These are phyloP conservation scores for Periconia sp. DNA, from an alignment of 2,329 filamentous ascomycete genomes.

Conservation along the genomic window DNA sequence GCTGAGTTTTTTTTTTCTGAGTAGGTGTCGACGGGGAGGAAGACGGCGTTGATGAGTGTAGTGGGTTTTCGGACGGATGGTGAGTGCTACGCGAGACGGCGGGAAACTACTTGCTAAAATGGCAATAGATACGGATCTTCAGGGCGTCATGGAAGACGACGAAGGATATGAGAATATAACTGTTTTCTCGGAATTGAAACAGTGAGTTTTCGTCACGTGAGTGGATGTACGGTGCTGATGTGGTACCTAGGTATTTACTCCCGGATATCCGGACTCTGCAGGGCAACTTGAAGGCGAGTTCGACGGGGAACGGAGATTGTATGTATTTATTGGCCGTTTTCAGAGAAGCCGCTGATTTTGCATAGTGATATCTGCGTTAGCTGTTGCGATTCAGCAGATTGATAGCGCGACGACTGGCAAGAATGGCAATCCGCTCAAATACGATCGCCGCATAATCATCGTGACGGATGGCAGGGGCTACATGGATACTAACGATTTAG, in stretches of 20 bases:
- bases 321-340: conserved; percentile 20
- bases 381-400: conserved; percentile 89
- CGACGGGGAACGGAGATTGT: conserved; percentile 75
- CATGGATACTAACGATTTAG: conserved; percentile 75
- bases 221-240: conserved; percentile 10
- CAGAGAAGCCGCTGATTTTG: conserved; percentile 16
- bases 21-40: conserved; percentile 69
- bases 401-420: conserved; percentile 79
- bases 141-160: conserved; percentile 62
- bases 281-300: conserved; percentile 68
- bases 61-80: conserved; percentile 81
- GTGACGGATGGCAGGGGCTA: conserved; percentile 79
- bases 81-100: conserved; percentile 28
- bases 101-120: not conserved
- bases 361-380: conserved; percentile 77
- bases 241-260: conserved; percentile 64
- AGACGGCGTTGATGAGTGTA: conserved; percentile 77
- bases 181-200: conserved; percentile 68
- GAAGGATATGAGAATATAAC: conserved; percentile 82
- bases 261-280: conserved; percentile 71
- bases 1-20: not conserved
- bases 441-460: conserved; percentile 67
- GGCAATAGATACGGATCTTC: conserved; percentile 31
- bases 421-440: conserved; percentile 53
- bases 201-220: conserved; percentile 55